These are phyloP conservation scores for Verticillium tricorpus DNA, from an alignment of 2,329 filamentous ascomycete species.

Conservation along the genomic window DNA sequence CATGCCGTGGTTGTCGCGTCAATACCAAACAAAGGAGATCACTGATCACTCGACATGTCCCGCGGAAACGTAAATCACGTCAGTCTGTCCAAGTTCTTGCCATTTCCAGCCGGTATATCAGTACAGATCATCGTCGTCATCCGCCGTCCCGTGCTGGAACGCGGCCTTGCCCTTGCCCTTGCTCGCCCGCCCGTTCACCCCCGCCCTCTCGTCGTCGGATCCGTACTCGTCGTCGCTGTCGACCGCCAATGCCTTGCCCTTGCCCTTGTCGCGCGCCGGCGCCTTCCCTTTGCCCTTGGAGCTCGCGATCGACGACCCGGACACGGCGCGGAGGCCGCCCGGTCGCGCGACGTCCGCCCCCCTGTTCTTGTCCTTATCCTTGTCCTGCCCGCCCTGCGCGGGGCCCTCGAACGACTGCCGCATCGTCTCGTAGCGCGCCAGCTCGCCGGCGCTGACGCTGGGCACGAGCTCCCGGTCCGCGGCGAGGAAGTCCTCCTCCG, in stretches of 20 bases:
- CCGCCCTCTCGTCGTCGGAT: constrained; percentile 20
- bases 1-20: not conserved
- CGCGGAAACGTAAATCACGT: not conserved
- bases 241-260: constrained; percentile 29
- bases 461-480: constrained; percentile 86
- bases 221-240: constrained; percentile 29
- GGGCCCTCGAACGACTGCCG: constrained; percentile 75
- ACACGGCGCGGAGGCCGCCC: constrained; percentile 13
- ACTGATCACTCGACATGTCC: not conserved
- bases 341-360: not conserved
- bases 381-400: constrained; percentile 10
- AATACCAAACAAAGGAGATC: not conserved
- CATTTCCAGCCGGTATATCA: constrained; percentile 21
- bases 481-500: constrained; percentile 78
- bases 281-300: constrained; percentile 32
- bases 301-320: constrained; percentile 20
- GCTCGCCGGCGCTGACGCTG: constrained; percentile 85
- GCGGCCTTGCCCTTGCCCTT: constrained; percentile 55
- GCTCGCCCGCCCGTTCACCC: constrained; percentile 1
- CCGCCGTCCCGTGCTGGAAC: constrained; percentile 50
- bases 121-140: constrained; percentile 54
- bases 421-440: constrained; percentile 86
- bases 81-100: not conserved
- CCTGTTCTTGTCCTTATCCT: constrained; percentile 9
- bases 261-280: constrained; percentile 28